phyloP scores from a whole-genome alignment of 371 early-diverging fungal genomes.

The Smittium mucronatum region DNA sequence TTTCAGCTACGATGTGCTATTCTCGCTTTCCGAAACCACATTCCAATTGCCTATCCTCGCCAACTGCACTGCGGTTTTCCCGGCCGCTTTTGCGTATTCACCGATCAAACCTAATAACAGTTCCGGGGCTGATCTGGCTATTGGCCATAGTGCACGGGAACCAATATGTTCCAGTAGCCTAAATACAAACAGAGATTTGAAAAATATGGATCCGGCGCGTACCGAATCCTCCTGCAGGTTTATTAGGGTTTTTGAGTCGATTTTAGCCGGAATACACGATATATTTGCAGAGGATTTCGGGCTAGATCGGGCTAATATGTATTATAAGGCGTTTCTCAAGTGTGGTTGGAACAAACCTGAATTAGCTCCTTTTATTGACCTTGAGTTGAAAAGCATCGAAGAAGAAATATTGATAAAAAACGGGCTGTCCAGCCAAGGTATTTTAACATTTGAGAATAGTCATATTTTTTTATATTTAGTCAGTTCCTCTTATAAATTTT shows the following conservation, averaged over 20 bases:
- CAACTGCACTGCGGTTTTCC: not conserved
- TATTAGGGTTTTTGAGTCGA: not conserved
- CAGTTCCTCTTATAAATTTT: too few species aligned
- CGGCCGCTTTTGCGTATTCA: not conserved
- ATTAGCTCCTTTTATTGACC: not conserved
- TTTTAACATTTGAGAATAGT: too few species aligned
- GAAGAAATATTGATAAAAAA: not conserved
- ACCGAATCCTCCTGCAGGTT: too few species aligned
- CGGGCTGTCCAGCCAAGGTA: not conserved
- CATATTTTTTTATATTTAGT: too few species aligned
- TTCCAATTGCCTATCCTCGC: not conserved
- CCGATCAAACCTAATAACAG: too few species aligned
- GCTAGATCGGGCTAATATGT: not conserved
- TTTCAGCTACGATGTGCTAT: not conserved
- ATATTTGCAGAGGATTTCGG: not conserved
- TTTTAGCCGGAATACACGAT: not conserved
- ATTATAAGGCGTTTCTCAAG: not conserved
- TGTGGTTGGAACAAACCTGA: not conserved
- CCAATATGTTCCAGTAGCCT: too few species aligned
- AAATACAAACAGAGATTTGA: too few species aligned
- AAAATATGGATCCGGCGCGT: too few species aligned
- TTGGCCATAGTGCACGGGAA: not conserved
- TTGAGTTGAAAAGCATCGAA: not conserved
- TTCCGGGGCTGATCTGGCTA: too few species aligned
- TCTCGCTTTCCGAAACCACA: not conserved